These are phyloP conservation scores for Puccinia horiana DNA, from an alignment of 1,284 basidiomycete genomes.

Conservation along the genomic window DNA sequence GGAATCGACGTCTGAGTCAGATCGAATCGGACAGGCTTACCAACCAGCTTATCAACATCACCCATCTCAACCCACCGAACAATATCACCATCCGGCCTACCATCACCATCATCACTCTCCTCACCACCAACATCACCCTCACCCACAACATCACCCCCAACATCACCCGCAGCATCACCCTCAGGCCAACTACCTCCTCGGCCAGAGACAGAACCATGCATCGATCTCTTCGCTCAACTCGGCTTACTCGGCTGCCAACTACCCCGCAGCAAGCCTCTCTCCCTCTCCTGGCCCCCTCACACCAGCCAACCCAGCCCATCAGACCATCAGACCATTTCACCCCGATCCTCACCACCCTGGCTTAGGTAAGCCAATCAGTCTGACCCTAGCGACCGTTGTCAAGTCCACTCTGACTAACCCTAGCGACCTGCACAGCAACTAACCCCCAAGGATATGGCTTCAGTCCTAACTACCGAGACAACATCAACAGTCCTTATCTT, in stretches of 20 bases:
- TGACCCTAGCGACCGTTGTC: neutral
- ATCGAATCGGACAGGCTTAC: conserved; percentile 8
- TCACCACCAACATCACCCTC: neutral
- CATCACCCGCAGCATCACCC: neutral
- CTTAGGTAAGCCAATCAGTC: neutral
- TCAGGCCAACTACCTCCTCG: neutral
- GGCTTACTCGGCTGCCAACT: neutral
- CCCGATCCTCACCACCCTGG: conserved; percentile 22
- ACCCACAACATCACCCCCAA: neutral
- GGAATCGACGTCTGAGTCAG: neutral
- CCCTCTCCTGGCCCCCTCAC: neutral
- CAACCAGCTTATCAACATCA: neutral
- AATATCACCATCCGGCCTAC: neutral
- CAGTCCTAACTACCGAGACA: conserved; percentile 7
- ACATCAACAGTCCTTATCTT: neutral
- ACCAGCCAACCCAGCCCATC: neutral
- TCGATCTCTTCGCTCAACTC: conserved; percentile 29
- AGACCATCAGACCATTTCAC: neutral
- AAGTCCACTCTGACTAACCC: no score
- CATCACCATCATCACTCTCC: neutral
- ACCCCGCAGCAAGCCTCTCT: conserved; percentile 6
- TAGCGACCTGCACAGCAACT: neutral
- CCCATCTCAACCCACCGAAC: neutral
- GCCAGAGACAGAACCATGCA: neutral
- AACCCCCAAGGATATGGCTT: neutral